Evolutionary conservation across 169 alveolate species (phyloP).

Genomic region (Babesia gibsoni): DNA sequence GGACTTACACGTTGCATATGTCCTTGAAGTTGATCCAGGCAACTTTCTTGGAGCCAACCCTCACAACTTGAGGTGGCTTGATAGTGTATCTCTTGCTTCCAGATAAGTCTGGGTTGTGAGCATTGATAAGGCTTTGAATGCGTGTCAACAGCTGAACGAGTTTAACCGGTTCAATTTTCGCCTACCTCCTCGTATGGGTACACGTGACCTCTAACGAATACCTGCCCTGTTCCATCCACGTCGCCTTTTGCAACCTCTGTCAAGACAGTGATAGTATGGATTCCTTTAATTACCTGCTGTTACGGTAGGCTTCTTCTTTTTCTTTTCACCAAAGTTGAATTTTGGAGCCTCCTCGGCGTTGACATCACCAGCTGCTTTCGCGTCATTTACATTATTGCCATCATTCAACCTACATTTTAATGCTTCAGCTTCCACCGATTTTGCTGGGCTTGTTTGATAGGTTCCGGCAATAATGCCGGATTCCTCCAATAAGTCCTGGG

Average conservation of each 20-base stretch:
- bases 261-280: background rate
- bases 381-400: no score
- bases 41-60: conserved; percentile 94
- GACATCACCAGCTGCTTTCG: no score
- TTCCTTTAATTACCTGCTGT: conserved; percentile 57
- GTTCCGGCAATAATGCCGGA: no score
- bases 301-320: conserved; percentile 79
- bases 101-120: conserved; percentile 86
- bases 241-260: conserved; percentile 63
- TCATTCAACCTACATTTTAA: no score
- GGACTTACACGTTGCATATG: conserved; percentile 79
- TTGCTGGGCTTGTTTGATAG: no score
- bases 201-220: conserved; percentile 80
- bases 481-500: no score
- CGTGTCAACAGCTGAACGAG: conserved; percentile 76
- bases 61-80: conserved; percentile 91
- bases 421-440: no score
- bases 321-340: conserved; percentile 84
- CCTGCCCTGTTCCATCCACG: conserved; percentile 77
- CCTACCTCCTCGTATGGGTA: conserved; percentile 84
- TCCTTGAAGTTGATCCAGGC: conserved; percentile 93
- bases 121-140: conserved; percentile 80
- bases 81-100: conserved; percentile 85
- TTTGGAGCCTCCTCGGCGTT: conserved; percentile 59
- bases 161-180: background rate